Evolutionary conservation across 2,329 filamentous ascomycete genomes (phyloP), one percentile per base, ranked within the genome.

Genomic region (Trichoderma asperellum): DNA sequence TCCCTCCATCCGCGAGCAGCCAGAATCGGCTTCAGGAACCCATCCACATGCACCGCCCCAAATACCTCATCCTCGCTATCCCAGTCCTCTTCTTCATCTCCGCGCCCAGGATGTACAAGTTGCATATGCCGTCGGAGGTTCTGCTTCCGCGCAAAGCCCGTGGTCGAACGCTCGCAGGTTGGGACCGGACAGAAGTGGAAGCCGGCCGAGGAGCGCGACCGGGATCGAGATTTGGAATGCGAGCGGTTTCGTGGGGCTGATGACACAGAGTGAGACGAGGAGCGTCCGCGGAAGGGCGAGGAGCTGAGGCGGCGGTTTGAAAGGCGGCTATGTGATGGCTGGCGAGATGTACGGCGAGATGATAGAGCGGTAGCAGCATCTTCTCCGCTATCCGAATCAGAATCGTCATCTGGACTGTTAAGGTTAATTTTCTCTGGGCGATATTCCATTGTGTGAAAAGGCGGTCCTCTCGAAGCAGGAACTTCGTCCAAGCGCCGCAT

Each of bases 31-130:
- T 83, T 81, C 73, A 93, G 73, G 74, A 91, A 93, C 0, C 90
- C 88, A 76, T 93, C 90, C 1, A 88, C 84, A 73, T 92, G 90
- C 24, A 92, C 87, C 0, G 83, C 89, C 0, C 89, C 90, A 10
- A 83, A 73, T 74, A 88, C 85, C 74, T 89, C 87, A 68, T 84
- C 86, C 73, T 82, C 85, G 70, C 83, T 81, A 32, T 81, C 80
- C 40, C 75, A 72, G 24, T 81, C 80, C 37, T 76, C 72, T 24
- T 80, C 77, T 43, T 81, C 74, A 14, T 75, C 75, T 74, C 66
- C 76, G 78, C 65, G 77, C 74, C 76, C 77, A n/a, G 77, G 76
- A 70, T 83, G 82, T 21, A 83, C 73, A 7, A 78, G 74, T 40
- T 77, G 73, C 71, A 83, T 72, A 64, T 83, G 82, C 12, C 81